Evolutionary conservation across 73 alveolate species (phyloP), one percentile per base, ranked within the genome.

Genomic region (Paramecium tetraurelia): DNA sequence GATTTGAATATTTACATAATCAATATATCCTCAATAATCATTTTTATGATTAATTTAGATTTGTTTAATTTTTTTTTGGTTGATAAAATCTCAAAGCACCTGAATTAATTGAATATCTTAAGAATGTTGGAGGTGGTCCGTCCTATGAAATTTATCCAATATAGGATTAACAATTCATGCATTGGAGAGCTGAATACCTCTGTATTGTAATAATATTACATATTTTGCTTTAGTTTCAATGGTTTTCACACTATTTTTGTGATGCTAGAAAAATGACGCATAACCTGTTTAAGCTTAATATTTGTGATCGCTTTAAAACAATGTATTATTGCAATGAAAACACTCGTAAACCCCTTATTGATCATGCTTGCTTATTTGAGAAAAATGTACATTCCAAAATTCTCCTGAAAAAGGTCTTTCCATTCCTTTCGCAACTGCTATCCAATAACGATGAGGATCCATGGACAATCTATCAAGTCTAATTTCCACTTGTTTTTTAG

Each of bases 81-180:
- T 63, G 41, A 63, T 31, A 27, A 63, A 63, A 63, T 63, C 4
- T 63, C 46, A 63, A 33, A 63, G 84, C 41, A 63, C 84, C 22
- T 11, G 84, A 63, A 63, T 63, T 63, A 14, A 63, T 63, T 27
- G 84, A 63, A n/a, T 63, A 63, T 63, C 84, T 63, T 63, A 63
- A 63, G 12, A 63, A 63, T 63, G 84, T 63, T 63, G 84, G 84
- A 7, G 84, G 50, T 63, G 84, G 84, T 27, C 84, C 84, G 4
- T 63, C 84, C 12, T 33, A 27, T 31, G 84, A 63, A 22, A 63
- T 31, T 63, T 63, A 63, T 63, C 84, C 84, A 27, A 63, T 63
- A 27, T 31, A 63, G 14, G 84, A 63, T 63, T 63, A 31, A 63
- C 84, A 63, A 33, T 63, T 63, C 84, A 27, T 63, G 31, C 84